These are phyloP conservation scores for Penicillium sp. DNA, from an alignment of 2,329 filamentous ascomycete genomes.

Conservation along the genomic window DNA sequence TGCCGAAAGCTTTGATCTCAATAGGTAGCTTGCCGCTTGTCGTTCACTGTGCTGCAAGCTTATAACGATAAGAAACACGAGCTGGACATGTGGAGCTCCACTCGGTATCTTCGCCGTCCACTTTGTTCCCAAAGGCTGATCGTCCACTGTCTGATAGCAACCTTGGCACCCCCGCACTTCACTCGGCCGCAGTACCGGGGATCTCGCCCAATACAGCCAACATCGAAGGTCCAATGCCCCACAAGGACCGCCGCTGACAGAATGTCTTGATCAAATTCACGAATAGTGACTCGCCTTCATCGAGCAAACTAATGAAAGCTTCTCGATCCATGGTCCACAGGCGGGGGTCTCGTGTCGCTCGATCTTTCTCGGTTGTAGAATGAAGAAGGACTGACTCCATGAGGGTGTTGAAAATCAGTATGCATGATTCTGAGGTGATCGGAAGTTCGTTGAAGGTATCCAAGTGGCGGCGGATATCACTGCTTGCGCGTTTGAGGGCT, in stretches of 20 bases:
- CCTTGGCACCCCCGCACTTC: neutral
- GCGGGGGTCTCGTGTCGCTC: slow-evolving; percentile 2
- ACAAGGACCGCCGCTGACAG: slow-evolving; percentile 3
- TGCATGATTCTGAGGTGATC: slow-evolving; percentile 21
- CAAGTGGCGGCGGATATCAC: slow-evolving; percentile 24
- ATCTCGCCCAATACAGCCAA: slow-evolving; percentile 9
- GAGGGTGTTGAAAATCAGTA: slow-evolving; percentile 28
- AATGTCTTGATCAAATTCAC: slow-evolving; percentile 6
- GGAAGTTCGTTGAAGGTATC: slow-evolving; percentile 18
- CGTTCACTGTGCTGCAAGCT: neutral
- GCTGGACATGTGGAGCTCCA: slow-evolving; percentile 13
- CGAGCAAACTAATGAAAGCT: slow-evolving; percentile 7
- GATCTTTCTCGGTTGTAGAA: neutral
- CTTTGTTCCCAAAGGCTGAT: neutral
- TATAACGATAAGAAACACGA: neutral
- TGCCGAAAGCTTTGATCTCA: neutral
- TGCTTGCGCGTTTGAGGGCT: slow-evolving; percentile 28
- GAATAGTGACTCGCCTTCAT: slow-evolving; percentile 9
- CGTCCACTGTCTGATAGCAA: neutral
- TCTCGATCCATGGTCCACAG: slow-evolving; percentile 12
- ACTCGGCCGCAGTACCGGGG: neutral
- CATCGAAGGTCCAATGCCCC: slow-evolving; percentile 16
- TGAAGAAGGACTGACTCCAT: slow-evolving; percentile 18
- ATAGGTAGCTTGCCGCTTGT: neutral
- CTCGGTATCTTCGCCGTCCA: neutral